Evolutionary conservation across 1,139 yeast species (phyloP), one percentile per base, ranked within the genome.

Genomic region (Zygotorulaspora mrakii): DNA sequence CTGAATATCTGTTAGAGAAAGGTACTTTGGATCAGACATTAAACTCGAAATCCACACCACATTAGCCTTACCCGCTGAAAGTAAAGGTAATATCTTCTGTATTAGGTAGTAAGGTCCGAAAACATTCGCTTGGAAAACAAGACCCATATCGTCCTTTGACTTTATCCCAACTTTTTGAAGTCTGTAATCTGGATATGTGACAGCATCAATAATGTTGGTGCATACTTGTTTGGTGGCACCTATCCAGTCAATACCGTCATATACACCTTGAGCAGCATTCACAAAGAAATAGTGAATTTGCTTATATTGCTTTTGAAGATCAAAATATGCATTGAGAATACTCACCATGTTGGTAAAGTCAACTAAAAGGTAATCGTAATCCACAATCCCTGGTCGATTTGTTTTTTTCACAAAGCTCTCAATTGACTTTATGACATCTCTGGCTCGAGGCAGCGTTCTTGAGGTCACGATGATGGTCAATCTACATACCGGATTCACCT

Each of bases 311-410:
- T 77, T 73, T 47, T 67, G 67, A 46, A 91, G 64, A 43, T 86
- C 95, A 51, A 81, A 73, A 42, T 78, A 77, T 0, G 95, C 95
- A 13, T 76, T 71, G 25, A 85, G 66, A 9, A 89, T 75, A 0
- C 96, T 85, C 4, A 87, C 82, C 96, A 89, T 87, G 55, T 84
- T 77, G n/a, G 89, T 74, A 59, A 91, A 88, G 61, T 91, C 97
- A 21, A 91, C 80, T 37, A 89, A 68, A 2, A 88, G 61, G 53
- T 89, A 91, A 63, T 91, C 98, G 57, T 82, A 89, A 55, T 86
- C 94, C 5, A 89, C 71, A 24, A 71, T 67, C 0, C 79, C 83
- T 3, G 66, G 57, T 40, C 82, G 70, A 24, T 64, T 67, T 8
- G 57, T 58, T 11, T 64, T 62, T 10, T 64, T 66, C 17, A 74